Evolutionary conservation across 805 yeast genomes (phyloP), one percentile per base, ranked within the genome.

Genomic region (Suhomyces canberraensis): DNA sequence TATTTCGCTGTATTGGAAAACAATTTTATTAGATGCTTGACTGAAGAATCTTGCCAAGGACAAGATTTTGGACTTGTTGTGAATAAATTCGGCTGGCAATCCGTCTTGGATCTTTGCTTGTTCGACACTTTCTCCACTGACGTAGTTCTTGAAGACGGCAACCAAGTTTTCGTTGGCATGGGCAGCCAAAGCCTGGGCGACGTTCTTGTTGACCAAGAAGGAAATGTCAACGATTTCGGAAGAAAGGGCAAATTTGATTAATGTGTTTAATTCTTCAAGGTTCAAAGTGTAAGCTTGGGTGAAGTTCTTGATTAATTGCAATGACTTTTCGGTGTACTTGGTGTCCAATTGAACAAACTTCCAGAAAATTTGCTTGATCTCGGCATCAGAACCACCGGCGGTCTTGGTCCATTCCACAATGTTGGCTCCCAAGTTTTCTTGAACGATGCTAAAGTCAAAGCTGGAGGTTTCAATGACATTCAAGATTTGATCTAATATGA

Each of bases 201-300:
- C 66, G 42, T 66, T 66, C 46, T 56, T 58, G 50, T 65, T 68
- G 31, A 68, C 61, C 51, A 69, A 51, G 52, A 65, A 69, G 7
- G 71, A 61, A 20, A 67, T 63, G 36, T 68, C 72, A 25, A 64
- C 65, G 7, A 51, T 53, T 27, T 64, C 55, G 4, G 70, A 56
- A 8, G 55, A 45, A 40, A 68, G 64, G 21, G 69, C 57, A 36
- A 66, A 64, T n/a, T 44, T 46, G 36, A 66, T 58, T 42, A 68
- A 59, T 16, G 51, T 44, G 21, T 51, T 52, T 39, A 60, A 54
- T 40, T 64, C 66, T 2, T 43, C 38, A 14, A 40, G 28, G 17
- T 46, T 39, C 35, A 64, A 42, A 25, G 47, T 31, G 47, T 51
- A 58, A 9, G 40, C 29, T 11, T 54, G 39, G 19, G 72, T 60